Conservation (phyloP, 2,329 filamentous ascomycete genomes). For the Rutstroemia sp. region DNA sequence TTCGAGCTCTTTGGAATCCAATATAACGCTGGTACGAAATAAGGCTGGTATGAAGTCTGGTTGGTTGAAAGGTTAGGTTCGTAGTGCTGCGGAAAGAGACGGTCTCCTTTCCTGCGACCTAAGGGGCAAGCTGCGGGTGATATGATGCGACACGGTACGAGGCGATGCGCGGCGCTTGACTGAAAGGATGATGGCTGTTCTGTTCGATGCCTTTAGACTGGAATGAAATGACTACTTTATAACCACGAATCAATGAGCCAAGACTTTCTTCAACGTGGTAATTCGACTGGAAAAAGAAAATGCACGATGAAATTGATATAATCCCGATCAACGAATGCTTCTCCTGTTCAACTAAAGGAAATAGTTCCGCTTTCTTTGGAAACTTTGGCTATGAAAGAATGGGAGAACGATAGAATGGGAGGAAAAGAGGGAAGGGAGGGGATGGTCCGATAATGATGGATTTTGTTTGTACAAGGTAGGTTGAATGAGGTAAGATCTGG, state of each 20-base stretch:
- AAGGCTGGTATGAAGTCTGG: not conserved
- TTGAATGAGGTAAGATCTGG: not conserved
- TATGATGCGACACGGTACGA: conserved; percentile 13
- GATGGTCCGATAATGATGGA: not conserved
- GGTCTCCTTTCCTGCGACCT: conserved; percentile 20
- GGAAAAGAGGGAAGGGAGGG: not conserved
- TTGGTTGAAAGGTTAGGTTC: not conserved
- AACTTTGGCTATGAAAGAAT: not conserved
- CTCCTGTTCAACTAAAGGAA: not conserved
- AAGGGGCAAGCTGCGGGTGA: conserved; percentile 21
- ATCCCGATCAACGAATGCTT: not conserved
- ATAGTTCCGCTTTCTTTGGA: not conserved
- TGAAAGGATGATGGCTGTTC: not conserved
- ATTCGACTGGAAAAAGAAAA: not conserved
- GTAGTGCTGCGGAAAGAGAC: not conserved
- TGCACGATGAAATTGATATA: not conserved
- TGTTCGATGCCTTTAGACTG: not conserved
- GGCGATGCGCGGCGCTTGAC: conserved; percentile 19
- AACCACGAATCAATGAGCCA: not conserved
- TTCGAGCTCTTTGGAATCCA: conserved; percentile 7
- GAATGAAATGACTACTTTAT: not conserved
- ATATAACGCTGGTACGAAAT: conserved; percentile 1
- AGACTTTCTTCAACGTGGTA: not conserved
- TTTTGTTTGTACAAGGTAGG: not conserved
- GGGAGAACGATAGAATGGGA: not conserved